A percentile compares a stretch with the other conserved stretches of the same genome.
phyloP scores from a whole-genome alignment of 73 alveolate genomes.

The Symbiodinium pilosum region DNA sequence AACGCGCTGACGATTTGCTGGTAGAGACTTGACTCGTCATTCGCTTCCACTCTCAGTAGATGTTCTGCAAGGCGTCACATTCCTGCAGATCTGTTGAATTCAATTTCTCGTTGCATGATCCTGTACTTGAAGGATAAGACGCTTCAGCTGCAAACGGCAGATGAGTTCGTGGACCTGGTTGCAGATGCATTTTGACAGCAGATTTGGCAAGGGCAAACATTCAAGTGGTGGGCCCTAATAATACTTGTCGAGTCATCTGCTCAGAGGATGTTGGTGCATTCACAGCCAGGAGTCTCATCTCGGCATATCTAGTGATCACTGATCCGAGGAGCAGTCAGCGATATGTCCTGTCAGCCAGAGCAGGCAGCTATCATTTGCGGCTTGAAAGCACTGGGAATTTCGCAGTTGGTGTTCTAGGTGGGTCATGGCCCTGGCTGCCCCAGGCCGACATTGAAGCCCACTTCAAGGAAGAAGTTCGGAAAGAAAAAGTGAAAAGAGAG shows the following conservation, averaged over 20 bases:
- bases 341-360: constrained; percentile 8
- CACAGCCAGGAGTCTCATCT: too few relatives aligned
- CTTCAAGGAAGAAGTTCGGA: neutral
- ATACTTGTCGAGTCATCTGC: too few relatives aligned
- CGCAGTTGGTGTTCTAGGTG: too few relatives aligned
- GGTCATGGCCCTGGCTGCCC: too few relatives aligned
- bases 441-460: neutral
- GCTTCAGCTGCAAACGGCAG: constrained; percentile 51
- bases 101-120: neutral
- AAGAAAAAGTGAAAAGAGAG: neutral
- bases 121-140: constrained; percentile 12
- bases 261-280: too few relatives aligned
- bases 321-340: neutral
- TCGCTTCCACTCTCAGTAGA: too few relatives aligned
- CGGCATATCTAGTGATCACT: too few relatives aligned
- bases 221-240: too few relatives aligned
- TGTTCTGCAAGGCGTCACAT: neutral
- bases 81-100: neutral
- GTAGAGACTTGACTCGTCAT: constrained; percentile 1
- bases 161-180: constrained; percentile 49
- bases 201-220: too few relatives aligned
- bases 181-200: constrained; percentile 11
- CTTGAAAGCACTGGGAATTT: too few relatives aligned
- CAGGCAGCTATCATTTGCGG: constrained; percentile 40
- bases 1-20: neutral